phyloP scores from a whole-genome alignment of 257 asterid species.

The Eucommia ulmoides region DNA sequence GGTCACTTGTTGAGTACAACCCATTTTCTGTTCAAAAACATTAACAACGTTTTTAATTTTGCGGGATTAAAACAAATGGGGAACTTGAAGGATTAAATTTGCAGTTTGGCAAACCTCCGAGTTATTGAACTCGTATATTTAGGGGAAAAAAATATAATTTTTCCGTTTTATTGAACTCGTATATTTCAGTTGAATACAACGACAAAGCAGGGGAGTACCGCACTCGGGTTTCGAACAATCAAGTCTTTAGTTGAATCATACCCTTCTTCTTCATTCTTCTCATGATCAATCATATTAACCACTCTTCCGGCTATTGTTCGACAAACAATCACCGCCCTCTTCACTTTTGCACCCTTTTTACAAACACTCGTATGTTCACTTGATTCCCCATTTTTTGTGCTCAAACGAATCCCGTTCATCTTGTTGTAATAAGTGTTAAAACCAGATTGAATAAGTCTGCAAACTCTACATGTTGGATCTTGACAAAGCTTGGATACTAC shows the following conservation, averaged over 20 bases:
- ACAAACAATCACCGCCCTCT: neutral
- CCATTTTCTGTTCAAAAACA: too few species aligned
- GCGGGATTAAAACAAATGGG: too few species aligned
- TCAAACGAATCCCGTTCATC: neutral
- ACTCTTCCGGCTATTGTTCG: neutral
- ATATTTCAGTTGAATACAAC: neutral
- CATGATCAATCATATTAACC: neutral
- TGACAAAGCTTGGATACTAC: neutral
- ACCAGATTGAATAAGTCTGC: neutral
- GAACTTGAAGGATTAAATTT: too few species aligned
- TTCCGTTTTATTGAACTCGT: too few species aligned
- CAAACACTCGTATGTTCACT: constrained; percentile 17
- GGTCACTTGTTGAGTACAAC: too few species aligned
- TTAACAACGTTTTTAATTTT: too few species aligned
- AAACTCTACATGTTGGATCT: neutral
- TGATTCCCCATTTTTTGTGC: neutral
- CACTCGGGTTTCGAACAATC: neutral
- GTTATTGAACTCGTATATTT: too few species aligned
- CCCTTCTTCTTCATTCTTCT: constrained; percentile 8
- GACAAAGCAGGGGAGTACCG: neutral
- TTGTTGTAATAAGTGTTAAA: neutral
- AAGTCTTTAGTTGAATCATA: neutral
- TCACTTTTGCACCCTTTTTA: neutral
- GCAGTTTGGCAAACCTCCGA: too few species aligned
- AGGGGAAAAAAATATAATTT: constrained; percentile 10